These are phyloP conservation scores for Symbiodinium pilosum DNA, from an alignment of 73 alveolate genomes.

Conservation along the genomic window DNA sequence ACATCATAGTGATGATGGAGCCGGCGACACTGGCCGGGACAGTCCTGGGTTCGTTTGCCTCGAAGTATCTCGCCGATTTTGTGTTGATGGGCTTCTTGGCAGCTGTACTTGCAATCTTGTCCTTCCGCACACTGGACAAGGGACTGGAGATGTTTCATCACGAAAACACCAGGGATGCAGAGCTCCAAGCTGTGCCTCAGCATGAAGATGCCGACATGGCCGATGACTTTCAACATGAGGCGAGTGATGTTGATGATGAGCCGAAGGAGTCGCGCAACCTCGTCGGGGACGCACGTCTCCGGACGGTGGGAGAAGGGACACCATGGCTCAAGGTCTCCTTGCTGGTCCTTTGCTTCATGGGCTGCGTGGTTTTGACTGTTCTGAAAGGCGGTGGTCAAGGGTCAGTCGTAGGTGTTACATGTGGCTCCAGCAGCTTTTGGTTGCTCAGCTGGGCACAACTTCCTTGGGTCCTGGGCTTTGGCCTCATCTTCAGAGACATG, in stretches of 20 bases:
- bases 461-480: conserved; percentile 94
- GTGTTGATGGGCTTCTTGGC: conserved; percentile 54
- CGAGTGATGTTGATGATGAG: neutral
- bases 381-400: conserved; percentile 68
- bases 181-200: conserved; percentile 4
- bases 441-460: conserved; percentile 70
- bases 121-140: conserved; percentile 68
- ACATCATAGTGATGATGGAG: conserved; percentile 94
- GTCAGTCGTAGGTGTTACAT: conserved; percentile 49
- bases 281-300: neutral
- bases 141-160: no score
- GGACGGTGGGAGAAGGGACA: conserved; percentile 3
- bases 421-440: conserved; percentile 87
- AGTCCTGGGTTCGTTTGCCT: conserved; percentile 63
- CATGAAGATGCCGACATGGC: neutral
- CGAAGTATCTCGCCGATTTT: conserved; percentile 59
- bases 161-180: no score
- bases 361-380: conserved; percentile 49
- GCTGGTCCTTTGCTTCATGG: conserved; percentile 44
- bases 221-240: neutral
- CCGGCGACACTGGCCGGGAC: conserved; percentile 79
- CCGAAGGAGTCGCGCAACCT: conserved; percentile 8
- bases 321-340: conserved; percentile 30
- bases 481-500: conserved; percentile 74
- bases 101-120: neutral